Evolutionary conservation across 2,329 filamentous ascomycete genomes (phyloP), one percentile per base, ranked within the genome.

Genomic region (Paecilomyces sp.): DNA sequence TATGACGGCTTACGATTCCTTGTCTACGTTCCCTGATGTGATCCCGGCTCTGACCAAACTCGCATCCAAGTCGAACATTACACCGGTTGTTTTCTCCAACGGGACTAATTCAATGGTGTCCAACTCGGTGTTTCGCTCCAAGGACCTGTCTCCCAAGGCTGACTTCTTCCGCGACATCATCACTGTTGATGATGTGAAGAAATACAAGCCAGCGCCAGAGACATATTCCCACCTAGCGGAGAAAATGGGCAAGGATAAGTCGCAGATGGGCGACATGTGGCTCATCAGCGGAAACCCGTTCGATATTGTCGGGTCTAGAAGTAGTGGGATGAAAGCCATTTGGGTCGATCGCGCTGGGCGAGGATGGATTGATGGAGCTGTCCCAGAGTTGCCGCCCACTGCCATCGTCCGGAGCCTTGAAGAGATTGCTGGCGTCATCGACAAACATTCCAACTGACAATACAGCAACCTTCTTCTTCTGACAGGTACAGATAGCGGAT

Each of bases 231-330:
- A 88, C 68, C 74, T 90, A 25, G 79, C 83, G 1, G 64, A 79
- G 63, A 76, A 77, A 36, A 77, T 80, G 1, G 81, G 81, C 2
- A 82, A 81, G 65, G 65, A 74, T 9, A 67, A 69, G 47, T 74
- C 72, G 0, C 66, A 79, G 18, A 76, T 79, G 63, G 74, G 70
- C 1, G 76, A 82, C 28, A 78, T 91, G 13, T 91, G 88, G 87
- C 72, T 92, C 7, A 80, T 92, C 5, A 88, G 83, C 64, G 83
- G 84, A 1, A 92, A 92, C 68, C 85, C 89, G 2, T 92, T 92
- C 69, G 89, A 92, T 69, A 76, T 88, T 15, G 81, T 86, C 0
- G 89, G 89, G 0, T 86, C 88, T 0, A 80, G 79, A 61, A 78
- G 79, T 1, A 78, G 81, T 4, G 88, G 88, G 0, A 75, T 91